phyloP scores from a whole-genome alignment of 2,329 filamentous ascomycete species.

The Fusarium tanahbumbuense region DNA sequence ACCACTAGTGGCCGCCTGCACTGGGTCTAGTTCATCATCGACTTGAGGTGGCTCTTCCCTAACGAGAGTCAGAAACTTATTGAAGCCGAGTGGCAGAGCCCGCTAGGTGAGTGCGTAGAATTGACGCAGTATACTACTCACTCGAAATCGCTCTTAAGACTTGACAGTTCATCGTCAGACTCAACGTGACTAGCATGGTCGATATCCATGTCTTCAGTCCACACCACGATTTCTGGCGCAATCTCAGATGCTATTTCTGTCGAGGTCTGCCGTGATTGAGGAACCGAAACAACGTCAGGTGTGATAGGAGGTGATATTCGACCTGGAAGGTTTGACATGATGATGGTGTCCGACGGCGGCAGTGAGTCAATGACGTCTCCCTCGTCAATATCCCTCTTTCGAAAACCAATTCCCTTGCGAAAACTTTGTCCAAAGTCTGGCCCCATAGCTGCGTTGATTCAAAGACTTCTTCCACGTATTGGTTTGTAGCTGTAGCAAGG shows the following conservation, averaged over 20 bases:
- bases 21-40: slow-evolving; percentile 32
- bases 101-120: background rate
- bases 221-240: slow-evolving; percentile 58
- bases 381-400: slow-evolving; percentile 40
- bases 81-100: slow-evolving; percentile 1
- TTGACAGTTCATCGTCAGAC: slow-evolving; percentile 42
- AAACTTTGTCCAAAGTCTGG: slow-evolving; percentile 40
- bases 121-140: slow-evolving; percentile 41
- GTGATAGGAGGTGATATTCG: slow-evolving; percentile 47
- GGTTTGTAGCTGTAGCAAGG: slow-evolving; percentile 31
- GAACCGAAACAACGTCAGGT: slow-evolving; percentile 39
- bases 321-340: slow-evolving; percentile 44
- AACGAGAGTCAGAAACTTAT: slow-evolving; percentile 19
- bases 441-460: slow-evolving; percentile 44
- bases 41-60: slow-evolving; percentile 41
- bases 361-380: slow-evolving; percentile 42
- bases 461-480: slow-evolving; percentile 24
- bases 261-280: slow-evolving; percentile 50
- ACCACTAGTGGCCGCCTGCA: slow-evolving; percentile 31
- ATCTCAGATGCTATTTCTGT: slow-evolving; percentile 52
- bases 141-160: slow-evolving; percentile 41
- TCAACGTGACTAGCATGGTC: slow-evolving; percentile 36
- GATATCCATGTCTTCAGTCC: slow-evolving; percentile 56
- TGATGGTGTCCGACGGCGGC: slow-evolving; percentile 41
- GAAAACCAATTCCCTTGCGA: slow-evolving; percentile 37